Evolutionary conservation across 2,329 filamentous ascomycete genomes (phyloP).

Genomic region (Raffaelea deltoideospora): DNA sequence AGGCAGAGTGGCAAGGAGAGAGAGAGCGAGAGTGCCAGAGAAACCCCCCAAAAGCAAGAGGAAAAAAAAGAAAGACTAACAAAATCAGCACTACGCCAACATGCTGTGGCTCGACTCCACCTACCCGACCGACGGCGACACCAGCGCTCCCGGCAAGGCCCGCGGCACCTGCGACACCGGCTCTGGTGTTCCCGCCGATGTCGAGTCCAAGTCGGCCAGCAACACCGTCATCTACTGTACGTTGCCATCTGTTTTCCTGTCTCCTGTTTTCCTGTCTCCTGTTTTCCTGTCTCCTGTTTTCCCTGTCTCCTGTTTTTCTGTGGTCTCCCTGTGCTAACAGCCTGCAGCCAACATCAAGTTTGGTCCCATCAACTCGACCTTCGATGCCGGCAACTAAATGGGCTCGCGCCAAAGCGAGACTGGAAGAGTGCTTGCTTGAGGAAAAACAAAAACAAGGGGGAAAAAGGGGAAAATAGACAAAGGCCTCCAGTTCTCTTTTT

Average conservation of each 20-base stretch:
- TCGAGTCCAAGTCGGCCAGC: conserved; percentile 20
- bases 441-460: no score
- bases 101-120: conserved; percentile 49
- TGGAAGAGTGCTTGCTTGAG: no score
- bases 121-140: conserved; percentile 27
- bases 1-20: neutral
- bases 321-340: no score
- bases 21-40: no score
- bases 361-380: conserved; percentile 16
- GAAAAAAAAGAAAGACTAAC: neutral
- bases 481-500: no score
- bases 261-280: no score
- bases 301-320: no score
- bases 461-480: no score
- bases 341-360: conserved; percentile 17
- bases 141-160: conserved; percentile 22
- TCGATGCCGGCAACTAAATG: no score
- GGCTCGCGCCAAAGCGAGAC: no score
- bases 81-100: conserved; percentile 31
- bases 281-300: no score
- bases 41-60: neutral
- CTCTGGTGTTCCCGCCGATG: conserved; percentile 26
- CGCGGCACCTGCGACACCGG: conserved; percentile 27
- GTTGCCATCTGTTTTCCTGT: neutral
- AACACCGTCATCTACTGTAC: conserved; percentile 22